These are phyloP conservation scores for Pseudocercospora fijiensis DNA, from an alignment of 2,329 filamentous ascomycete genomes.

Conservation along the genomic window DNA sequence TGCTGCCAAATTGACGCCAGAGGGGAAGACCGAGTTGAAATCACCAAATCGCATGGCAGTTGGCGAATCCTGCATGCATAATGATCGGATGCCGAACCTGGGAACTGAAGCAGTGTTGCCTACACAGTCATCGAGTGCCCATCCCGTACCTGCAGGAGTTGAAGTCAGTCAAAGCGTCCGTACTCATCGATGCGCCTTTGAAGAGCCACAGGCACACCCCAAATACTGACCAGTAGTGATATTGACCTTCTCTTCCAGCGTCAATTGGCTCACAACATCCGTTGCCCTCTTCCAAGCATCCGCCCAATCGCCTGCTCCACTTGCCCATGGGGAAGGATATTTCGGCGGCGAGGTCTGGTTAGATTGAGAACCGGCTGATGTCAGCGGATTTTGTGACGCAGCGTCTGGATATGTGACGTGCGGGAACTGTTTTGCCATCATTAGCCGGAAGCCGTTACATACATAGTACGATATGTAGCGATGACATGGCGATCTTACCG, in stretches of 20 bases:
- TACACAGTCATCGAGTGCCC: slow-evolving; percentile 70
- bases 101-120: slow-evolving; percentile 63
- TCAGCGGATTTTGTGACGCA: slow-evolving; percentile 23
- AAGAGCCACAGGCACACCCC: too few species aligned
- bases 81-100: slow-evolving; percentile 42
- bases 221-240: slow-evolving; percentile 24
- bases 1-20: slow-evolving; percentile 76
- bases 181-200: too few species aligned
- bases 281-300: slow-evolving; percentile 73
- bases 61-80: slow-evolving; percentile 84
- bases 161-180: background rate
- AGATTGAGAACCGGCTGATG: slow-evolving; percentile 33
- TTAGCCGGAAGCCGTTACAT: background rate
- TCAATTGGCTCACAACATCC: slow-evolving; percentile 77
- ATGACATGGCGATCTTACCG: background rate
- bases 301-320: slow-evolving; percentile 70
- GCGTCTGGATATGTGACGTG: slow-evolving; percentile 20
- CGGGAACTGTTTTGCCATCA: slow-evolving; percentile 12
- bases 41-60: slow-evolving; percentile 75
- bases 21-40: slow-evolving; percentile 77
- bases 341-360: slow-evolving; percentile 58
- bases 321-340: slow-evolving; percentile 87
- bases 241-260: slow-evolving; percentile 86
- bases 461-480: too few species aligned
- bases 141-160: slow-evolving; percentile 65